Percentiles rank a stretch among this genome's conserved stretches.
phyloP scores from a whole-genome alignment of 2,329 filamentous ascomycete species.

The Xylaria sp. region DNA sequence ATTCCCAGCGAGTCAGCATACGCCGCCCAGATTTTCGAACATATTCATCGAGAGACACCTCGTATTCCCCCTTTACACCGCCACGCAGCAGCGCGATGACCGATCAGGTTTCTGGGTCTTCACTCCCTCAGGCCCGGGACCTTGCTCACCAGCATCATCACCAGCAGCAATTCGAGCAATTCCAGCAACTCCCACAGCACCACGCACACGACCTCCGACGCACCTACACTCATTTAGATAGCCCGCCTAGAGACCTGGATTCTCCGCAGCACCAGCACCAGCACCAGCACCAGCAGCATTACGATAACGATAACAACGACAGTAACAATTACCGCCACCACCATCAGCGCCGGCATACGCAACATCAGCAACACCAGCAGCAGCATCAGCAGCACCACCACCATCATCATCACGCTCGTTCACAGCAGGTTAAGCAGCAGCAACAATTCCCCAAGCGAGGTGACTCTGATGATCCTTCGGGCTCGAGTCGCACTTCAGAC shows the following conservation, averaged over 20 bases:
- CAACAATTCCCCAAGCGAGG: constrained; percentile 17
- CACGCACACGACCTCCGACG: constrained; percentile 15
- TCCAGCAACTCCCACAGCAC: neutral
- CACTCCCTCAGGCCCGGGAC: constrained; percentile 45
- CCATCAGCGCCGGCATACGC: constrained; percentile 20
- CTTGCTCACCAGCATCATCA: constrained; percentile 20
- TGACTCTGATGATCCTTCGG: constrained; percentile 16
- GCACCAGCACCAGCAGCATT: constrained; percentile 14
- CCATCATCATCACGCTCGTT: constrained; percentile 32
- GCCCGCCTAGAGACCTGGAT: constrained; percentile 3
- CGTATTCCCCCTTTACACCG: constrained; percentile 35
- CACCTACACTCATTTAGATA: constrained; percentile 31
- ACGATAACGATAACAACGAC: constrained; percentile 19
- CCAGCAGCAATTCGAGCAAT: constrained; percentile 3
- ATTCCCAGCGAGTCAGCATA: constrained; percentile 28
- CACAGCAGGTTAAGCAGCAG: constrained; percentile 15
- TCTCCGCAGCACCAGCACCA: constrained; percentile 10
- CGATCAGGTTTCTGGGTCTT: constrained; percentile 42
- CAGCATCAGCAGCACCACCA: constrained; percentile 18
- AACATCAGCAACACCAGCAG: constrained; percentile 21
- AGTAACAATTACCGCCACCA: constrained; percentile 32
- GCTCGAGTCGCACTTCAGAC: constrained; percentile 17
- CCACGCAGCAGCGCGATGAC: constrained; percentile 39
- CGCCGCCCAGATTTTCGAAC: constrained; percentile 25
- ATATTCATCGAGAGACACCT: constrained; percentile 27